Percentiles rank a stretch among this genome's conserved stretches.
These are phyloP conservation scores for Musa itinerans DNA, from an alignment of 176 grass and related monocot species.

Conservation along the genomic window DNA sequence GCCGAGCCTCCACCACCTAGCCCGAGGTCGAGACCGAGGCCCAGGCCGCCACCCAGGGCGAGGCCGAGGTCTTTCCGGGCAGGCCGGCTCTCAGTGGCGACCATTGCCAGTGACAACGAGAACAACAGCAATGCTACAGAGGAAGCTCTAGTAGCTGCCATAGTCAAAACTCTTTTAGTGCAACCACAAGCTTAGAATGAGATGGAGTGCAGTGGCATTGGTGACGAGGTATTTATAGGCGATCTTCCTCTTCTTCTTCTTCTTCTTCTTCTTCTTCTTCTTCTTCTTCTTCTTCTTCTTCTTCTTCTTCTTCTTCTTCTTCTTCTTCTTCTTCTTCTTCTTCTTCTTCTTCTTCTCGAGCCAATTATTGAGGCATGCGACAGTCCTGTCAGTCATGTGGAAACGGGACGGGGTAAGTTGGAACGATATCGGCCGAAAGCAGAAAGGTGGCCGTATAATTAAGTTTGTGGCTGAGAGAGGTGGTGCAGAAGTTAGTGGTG, in stretches of 20 bases:
- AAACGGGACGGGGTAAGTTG: background rate
- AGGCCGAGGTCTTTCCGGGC: slow-evolving; percentile 20
- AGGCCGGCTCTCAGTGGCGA: slow-evolving; percentile 17
- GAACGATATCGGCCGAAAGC: background rate
- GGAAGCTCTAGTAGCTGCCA: slow-evolving; percentile 16
- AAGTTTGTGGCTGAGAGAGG: background rate
- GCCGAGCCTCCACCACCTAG: slow-evolving; percentile 18
- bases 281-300: too few species aligned
- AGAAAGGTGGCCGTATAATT: background rate
- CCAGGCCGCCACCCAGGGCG: slow-evolving; percentile 11
- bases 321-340: too few species aligned
- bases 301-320: too few species aligned
- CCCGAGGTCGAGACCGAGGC: slow-evolving; percentile 29
- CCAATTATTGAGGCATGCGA: background rate
- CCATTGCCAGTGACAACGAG: background rate
- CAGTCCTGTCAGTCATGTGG: background rate
- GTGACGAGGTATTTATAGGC: slow-evolving; percentile 5
- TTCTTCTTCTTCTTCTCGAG: too few species aligned
- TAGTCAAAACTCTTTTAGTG: background rate
- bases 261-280: too few species aligned
- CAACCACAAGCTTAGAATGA: too few species aligned
- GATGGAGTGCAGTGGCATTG: too few species aligned
- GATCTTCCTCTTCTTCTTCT: too few species aligned
- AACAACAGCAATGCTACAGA: slow-evolving; percentile 17
- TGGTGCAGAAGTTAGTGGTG: slow-evolving; percentile 5